Evolutionary conservation across 2,329 filamentous ascomycete species (phyloP), one percentile per base, ranked within the genome.

Genomic region (Pestalotiopsis sp.): DNA sequence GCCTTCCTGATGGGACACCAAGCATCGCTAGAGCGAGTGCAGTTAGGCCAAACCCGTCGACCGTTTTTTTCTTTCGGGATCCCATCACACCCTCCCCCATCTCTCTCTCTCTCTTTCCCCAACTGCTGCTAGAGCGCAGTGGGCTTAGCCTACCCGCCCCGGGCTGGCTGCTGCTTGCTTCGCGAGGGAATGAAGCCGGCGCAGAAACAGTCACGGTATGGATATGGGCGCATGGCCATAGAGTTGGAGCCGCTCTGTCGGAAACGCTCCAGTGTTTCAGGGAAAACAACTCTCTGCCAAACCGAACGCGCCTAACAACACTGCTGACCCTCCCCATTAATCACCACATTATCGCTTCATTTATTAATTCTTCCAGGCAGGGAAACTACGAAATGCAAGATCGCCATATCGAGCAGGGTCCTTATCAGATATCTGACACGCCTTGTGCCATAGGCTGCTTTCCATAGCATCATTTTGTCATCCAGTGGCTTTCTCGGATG

Each of bases 251-350:
- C 66, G 61, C 40, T 69, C 66, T 69, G 66, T 68, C 68, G 68
- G 68, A 68, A 66, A 69, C 68, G 61, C 45, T 58, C 68, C 66
- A 61, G 59, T 52, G 68, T 70, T 70, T 70, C 65, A 63, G 63
- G 20, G 64, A 69, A 52, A 64, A 69, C 52, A 41, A 62, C 59
- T 13, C 27, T 38, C 31, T 63, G 9, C 12, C 20, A 36, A 36
- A 36, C 60, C 20, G 7, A 38, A 23, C 25, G 27, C 31, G 60
- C 36, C 20, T 17, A 49, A n/a, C 41, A 49, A 49, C 45, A n/a
- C 17, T 17, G 45, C 45, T 17, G 45, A 20, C 45, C 20, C 20
- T 9, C 6, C 45, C 20, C 9, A 52, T 52, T 20, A 52, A 52
- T 36, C 31, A 36, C 31, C 31, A 52, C 45, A 52, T 52, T 52